phyloP scores from a whole-genome alignment of 176 grass and related monocot genomes.

The Calamus simplicifolius region DNA sequence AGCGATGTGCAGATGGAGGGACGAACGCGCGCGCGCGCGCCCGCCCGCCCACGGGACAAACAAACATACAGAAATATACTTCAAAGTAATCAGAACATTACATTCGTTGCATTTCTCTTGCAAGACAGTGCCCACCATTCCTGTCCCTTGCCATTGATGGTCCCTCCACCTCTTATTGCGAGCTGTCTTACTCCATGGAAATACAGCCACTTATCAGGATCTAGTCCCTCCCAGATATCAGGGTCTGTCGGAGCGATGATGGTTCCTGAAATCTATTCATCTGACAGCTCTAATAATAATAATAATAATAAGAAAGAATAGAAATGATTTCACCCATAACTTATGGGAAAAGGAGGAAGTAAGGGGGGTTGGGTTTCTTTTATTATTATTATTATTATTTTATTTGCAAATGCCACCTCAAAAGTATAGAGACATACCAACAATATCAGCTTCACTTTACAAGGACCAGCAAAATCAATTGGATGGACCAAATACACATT shows the following conservation, averaged over 20 bases:
- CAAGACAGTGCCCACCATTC: conserved; percentile 70
- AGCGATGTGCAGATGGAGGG: no score
- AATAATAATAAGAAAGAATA: not conserved
- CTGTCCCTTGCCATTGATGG: conserved; percentile 55
- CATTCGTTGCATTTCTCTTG: conserved; percentile 52
- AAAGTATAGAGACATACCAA: conserved; percentile 23
- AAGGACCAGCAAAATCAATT: conserved; percentile 45
- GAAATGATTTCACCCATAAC: no score
- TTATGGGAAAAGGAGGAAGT: not conserved
- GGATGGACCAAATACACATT: conserved; percentile 49
- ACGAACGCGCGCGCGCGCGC: no score
- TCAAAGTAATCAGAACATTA: conserved; percentile 3
- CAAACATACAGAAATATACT: not conserved
- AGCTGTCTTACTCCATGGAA: conserved; percentile 43
- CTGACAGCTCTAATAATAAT: not conserved
- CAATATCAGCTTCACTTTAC: conserved; percentile 53
- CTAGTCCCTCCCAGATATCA: conserved; percentile 34
- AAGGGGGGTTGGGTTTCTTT: no score
- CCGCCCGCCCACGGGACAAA: no score
- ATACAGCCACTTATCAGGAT: conserved; percentile 59
- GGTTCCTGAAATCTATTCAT: conserved; percentile 32
- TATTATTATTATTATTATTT: no score
- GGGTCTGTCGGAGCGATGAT: conserved; percentile 49
- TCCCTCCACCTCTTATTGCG: conserved; percentile 57
- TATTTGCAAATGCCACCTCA: no score